Evolutionary conservation across 2,329 filamentous ascomycete species (phyloP).

Genomic region (Juglanconis juglandina): DNA sequence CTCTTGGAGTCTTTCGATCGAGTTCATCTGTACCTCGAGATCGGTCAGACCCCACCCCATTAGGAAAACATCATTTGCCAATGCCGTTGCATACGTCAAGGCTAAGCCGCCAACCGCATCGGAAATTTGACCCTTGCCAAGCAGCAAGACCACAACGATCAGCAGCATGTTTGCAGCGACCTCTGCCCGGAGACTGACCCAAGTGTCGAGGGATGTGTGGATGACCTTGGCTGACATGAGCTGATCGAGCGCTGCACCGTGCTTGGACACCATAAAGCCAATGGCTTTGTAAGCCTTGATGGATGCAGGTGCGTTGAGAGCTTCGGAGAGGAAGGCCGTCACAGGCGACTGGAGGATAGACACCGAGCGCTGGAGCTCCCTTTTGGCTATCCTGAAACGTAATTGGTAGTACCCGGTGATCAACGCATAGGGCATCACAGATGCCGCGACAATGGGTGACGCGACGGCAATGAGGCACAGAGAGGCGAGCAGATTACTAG

Average conservation of each 20-base stretch:
- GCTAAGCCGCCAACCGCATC: not conserved
- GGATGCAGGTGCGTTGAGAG: not conserved
- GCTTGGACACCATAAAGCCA: constrained; percentile 2
- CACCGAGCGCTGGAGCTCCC: constrained; percentile 2
- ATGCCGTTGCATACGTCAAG: constrained; percentile 1
- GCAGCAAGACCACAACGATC: not conserved
- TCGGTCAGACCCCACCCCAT: constrained; percentile 3
- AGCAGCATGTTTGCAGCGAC: not conserved
- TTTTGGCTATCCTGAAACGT: not conserved
- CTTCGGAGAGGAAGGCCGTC: constrained; percentile 2
- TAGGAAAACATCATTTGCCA: constrained; percentile 4
- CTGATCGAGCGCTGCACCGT: not conserved
- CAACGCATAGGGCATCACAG: not conserved
- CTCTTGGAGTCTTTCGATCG: constrained; percentile 2
- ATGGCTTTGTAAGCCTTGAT: constrained; percentile 4
- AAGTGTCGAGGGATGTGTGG: constrained; percentile 7
- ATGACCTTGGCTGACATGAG: constrained; percentile 4
- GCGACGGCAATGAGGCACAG: constrained; percentile 3
- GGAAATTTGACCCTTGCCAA: not conserved
- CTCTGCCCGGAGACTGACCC: constrained; percentile 4
- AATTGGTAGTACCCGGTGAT: not conserved
- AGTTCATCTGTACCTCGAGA: constrained; percentile 6
- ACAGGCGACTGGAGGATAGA: constrained; percentile 3
- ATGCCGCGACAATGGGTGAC: not conserved
- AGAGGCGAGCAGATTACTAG: not conserved